phyloP scores from a whole-genome alignment of 306 rosid genomes.

The Herpetospermum pedunculosum region DNA sequence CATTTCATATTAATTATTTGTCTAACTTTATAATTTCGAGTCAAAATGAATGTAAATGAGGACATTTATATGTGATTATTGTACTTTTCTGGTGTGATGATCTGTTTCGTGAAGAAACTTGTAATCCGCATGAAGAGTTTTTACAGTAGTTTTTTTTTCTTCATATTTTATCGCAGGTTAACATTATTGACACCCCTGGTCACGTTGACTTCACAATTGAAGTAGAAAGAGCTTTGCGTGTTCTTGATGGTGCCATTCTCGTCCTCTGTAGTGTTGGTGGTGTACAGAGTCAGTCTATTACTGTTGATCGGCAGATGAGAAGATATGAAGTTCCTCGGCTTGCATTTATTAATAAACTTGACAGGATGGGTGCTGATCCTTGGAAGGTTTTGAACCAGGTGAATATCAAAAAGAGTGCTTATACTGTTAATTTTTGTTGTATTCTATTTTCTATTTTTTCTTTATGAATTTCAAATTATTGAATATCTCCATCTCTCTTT shows the following conservation, averaged over 20 bases:
- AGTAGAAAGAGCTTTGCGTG: conserved; percentile 97
- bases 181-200: conserved; percentile 95
- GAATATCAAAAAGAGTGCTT: conserved; percentile 5
- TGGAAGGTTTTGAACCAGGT: conserved; percentile 98
- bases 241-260: conserved; percentile 98
- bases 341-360: conserved; percentile 95
- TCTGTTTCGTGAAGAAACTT: not conserved
- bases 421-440: not conserved
- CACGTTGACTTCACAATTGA: conserved; percentile 97
- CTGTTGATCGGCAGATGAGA: conserved; percentile 97
- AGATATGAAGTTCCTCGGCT: conserved; percentile 91
- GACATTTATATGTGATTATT: not conserved
- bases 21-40: not conserved
- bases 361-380: conserved; percentile 99
- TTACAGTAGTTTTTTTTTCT: not conserved
- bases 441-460: not conserved
- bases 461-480: not conserved
- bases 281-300: conserved; percentile 97
- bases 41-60: not conserved
- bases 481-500: not conserved
- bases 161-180: conserved; percentile 47
- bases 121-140: not conserved
- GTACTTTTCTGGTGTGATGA: not conserved
- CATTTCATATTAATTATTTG: not conserved
- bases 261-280: conserved; percentile 99